Evolutionary conservation across 2,329 filamentous ascomycete species (phyloP).

Genomic region (Aureobasidium mangrovei): DNA sequence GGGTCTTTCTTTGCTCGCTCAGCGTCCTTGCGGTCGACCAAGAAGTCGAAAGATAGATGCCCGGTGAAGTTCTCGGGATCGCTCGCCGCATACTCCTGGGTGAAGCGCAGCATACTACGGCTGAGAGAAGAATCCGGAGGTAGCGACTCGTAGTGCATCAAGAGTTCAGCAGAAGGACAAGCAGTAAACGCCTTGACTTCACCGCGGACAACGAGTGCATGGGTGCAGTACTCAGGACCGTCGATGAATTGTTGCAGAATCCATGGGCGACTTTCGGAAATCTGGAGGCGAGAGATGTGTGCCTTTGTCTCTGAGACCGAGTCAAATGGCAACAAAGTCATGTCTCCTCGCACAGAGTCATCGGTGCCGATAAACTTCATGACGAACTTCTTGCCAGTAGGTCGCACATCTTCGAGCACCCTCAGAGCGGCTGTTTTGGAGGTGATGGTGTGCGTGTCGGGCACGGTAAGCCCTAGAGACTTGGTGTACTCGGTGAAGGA

Average conservation of each 20-base stretch:
- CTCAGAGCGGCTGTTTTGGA: slow-evolving; percentile 45
- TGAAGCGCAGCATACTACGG: slow-evolving; percentile 56
- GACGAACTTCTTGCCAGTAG: slow-evolving; percentile 45
- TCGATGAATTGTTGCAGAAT: slow-evolving; percentile 62
- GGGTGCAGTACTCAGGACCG: slow-evolving; percentile 61
- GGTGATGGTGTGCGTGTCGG: slow-evolving; percentile 42
- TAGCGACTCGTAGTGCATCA: slow-evolving; percentile 59
- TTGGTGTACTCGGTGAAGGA: slow-evolving; percentile 53
- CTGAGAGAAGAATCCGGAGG: slow-evolving; percentile 46
- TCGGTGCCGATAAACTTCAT: slow-evolving; percentile 59
- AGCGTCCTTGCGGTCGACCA: slow-evolving; percentile 46
- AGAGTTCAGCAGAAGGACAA: slow-evolving; percentile 52
- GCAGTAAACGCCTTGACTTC: slow-evolving; percentile 57
- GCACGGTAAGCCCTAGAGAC: slow-evolving; percentile 42
- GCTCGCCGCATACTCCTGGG: slow-evolving; percentile 46
- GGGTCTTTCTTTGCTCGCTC: slow-evolving; percentile 21
- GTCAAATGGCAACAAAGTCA: slow-evolving; percentile 55
- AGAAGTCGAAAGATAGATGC: slow-evolving; percentile 64
- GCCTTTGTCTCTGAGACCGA: slow-evolving; percentile 45
- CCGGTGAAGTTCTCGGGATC: slow-evolving; percentile 51
- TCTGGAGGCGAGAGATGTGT: slow-evolving; percentile 46
- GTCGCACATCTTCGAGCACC: slow-evolving; percentile 37
- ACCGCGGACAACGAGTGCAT: slow-evolving; percentile 58
- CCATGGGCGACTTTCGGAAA: slow-evolving; percentile 50
- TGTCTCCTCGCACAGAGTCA: slow-evolving; percentile 49